Conservation (phyloP, 805 yeast genomes). For the Cyberlindnera meyerae region DNA sequence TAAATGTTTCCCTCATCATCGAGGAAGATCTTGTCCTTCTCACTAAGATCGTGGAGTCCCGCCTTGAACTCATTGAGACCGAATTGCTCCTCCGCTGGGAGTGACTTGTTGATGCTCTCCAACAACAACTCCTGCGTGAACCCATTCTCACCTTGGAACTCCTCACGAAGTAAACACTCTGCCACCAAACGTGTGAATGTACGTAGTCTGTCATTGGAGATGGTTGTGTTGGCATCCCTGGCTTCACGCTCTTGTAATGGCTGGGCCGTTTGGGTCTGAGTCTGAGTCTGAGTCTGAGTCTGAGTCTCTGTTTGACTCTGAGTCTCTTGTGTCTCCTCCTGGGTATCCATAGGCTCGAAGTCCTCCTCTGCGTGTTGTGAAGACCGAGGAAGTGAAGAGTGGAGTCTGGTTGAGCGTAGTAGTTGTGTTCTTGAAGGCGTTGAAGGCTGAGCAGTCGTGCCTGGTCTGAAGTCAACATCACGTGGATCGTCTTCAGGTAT, state of each 20-base stretch:
- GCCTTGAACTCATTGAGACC: conserved; percentile 31
- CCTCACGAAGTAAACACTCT: conserved; percentile 10
- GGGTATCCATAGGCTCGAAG: conserved; percentile 9
- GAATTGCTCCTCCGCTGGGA: conserved; percentile 35
- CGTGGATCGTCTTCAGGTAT: too few species aligned
- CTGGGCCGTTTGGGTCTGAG: background rate
- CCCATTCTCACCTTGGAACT: conserved; percentile 27
- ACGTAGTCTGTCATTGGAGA: conserved; percentile 14
- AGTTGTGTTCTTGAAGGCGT: conserved; percentile 2
- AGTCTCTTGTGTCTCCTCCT: conserved; percentile 10
- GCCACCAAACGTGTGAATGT: conserved; percentile 9
- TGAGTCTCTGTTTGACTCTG: too few species aligned
- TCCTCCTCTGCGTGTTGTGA: conserved; percentile 15
- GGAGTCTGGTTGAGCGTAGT: conserved; percentile 1
- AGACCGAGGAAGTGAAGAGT: conserved; percentile 6
- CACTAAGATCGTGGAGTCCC: conserved; percentile 31
- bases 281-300: conserved; percentile 5
- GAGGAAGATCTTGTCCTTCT: conserved; percentile 28
- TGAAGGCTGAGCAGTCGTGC: too few species aligned
- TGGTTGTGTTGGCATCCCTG: conserved; percentile 5
- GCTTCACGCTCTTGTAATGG: conserved; percentile 7
- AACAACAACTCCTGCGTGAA: conserved; percentile 28
- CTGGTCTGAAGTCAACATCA: too few species aligned
- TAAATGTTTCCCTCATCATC: conserved; percentile 25
- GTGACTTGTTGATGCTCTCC: conserved; percentile 30